Evolutionary conservation across 116 monocot species (phyloP), one percentile per base, ranked within the genome.

Genomic region (Cymodocea nodosa): DNA sequence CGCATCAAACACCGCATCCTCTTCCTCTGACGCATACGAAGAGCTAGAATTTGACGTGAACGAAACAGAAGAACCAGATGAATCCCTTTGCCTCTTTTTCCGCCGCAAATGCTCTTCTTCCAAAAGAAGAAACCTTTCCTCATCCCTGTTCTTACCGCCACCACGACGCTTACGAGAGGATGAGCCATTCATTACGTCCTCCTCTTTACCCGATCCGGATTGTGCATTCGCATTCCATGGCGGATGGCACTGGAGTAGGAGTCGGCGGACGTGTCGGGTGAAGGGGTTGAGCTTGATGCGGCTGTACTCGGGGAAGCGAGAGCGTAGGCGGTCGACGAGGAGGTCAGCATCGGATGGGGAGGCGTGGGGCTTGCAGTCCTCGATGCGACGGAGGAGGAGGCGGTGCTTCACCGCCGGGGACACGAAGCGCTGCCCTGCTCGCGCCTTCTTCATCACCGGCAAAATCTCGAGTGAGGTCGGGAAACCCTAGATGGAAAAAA

Each of bases 301-400:
- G 44, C 57, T 17, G 65, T 90, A 90, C 36, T 85, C 81, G n/a
- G 70, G 70, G 73, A 67, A 85, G 14, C 58, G 74, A 39, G 63
- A 64, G 57, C 78, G 81, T 52, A 90, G 85, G 36, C 74, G 72
- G 7, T 63, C 17, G 35, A 52, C 40, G 18, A 67, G 60, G 48
- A 52, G 53, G 48, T 76, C 79, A 17, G n/a, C 34, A 30, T 60
- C 51, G 1, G 37, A 35, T 15, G 8, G 23, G 35, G 44, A n/a
- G 51, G 49, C 18, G 50, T 14, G 4, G 10, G 12, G 20, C 3
- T 22, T 64, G 44, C 18, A 50, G 10, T 17, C 19, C 49, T 64
- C 20, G 24, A 62, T 62, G 16, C 62, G 62, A 8, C 62, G 16
- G 36, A 62, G 35, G n/a, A 62, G 62, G 17, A 62, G 54, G 54